phyloP scores from a whole-genome alignment of 805 yeast species.

The Saccharomycopsis lassenensis region DNA sequence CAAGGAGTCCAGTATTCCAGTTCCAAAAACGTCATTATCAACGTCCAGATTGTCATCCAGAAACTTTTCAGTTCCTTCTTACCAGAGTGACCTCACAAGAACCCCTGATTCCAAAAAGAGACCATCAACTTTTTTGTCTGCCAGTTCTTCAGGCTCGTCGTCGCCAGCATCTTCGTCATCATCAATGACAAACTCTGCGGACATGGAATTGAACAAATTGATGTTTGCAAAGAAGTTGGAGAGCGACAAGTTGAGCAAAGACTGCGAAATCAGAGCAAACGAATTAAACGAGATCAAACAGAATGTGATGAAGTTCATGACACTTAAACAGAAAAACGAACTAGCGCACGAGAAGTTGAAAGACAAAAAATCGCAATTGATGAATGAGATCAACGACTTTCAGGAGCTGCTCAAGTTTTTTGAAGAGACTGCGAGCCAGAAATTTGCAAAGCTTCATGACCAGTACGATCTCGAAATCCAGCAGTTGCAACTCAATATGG shows the following conservation, averaged over 20 bases:
- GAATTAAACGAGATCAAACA: constrained; percentile 20
- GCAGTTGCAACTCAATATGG: too few relatives aligned
- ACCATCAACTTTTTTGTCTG: background rate
- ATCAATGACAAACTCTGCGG: too few relatives aligned
- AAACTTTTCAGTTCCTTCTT: background rate
- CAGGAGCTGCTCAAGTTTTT: constrained; percentile 18
- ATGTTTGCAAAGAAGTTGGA: constrained; percentile 12
- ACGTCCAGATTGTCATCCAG: background rate
- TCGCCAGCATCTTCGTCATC: too few relatives aligned
- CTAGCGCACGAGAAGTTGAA: constrained; percentile 26
- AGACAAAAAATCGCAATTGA: constrained; percentile 16
- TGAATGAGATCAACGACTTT: background rate
- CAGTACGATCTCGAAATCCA: too few relatives aligned
- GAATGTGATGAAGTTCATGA: constrained; percentile 25
- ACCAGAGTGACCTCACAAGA: background rate
- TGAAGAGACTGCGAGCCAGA: background rate
- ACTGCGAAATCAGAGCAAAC: constrained; percentile 18
- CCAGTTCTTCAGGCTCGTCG: too few relatives aligned
- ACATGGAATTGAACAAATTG: constrained; percentile 1
- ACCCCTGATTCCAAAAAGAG: background rate
- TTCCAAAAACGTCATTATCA: background rate
- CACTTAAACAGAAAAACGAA: constrained; percentile 30
- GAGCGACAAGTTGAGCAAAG: constrained; percentile 15
- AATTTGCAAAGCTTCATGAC: background rate
- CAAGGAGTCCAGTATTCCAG: background rate